These are phyloP conservation scores for Fraxinus paxiana DNA, from an alignment of 305 asterid genomes.

Conservation along the genomic window DNA sequence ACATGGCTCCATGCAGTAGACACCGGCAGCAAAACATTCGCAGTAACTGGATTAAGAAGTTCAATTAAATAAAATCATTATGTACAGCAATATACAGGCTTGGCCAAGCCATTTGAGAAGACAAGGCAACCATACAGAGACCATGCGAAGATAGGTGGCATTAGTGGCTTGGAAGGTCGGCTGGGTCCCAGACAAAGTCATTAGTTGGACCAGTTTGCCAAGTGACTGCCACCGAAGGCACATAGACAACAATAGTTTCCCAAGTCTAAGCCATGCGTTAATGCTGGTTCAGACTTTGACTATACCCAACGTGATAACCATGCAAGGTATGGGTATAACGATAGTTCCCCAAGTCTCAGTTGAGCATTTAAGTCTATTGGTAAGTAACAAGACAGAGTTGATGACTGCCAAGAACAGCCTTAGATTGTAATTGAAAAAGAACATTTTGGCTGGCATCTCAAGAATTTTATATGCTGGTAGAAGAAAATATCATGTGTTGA, in stretches of 20 bases:
- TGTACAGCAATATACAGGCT: background rate
- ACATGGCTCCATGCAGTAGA: conserved; percentile 93
- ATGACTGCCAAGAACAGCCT: background rate
- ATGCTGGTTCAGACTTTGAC: background rate
- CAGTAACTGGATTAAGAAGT: conserved; percentile 60
- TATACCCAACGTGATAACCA: background rate
- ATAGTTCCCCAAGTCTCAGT: background rate
- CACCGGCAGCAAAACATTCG: conserved; percentile 97
- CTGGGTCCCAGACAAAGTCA: background rate
- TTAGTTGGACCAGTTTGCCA: background rate
- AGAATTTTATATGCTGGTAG: background rate
- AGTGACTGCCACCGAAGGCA: background rate
- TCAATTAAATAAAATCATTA: background rate
- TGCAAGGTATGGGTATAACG: background rate
- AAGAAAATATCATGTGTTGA: background rate
- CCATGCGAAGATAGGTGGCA: background rate
- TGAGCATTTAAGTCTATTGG: background rate
- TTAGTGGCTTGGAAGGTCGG: background rate
- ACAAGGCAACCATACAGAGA: background rate
- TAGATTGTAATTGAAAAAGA: background rate
- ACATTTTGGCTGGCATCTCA: background rate
- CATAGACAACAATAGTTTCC: background rate
- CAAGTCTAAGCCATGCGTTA: background rate
- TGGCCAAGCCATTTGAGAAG: background rate
- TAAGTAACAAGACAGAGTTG: background rate